Percentiles rank a stretch among this genome's conserved stretches.
phyloP scores from a whole-genome alignment of 2,329 filamentous ascomycete species.

The Scedosporium apiospermum region DNA sequence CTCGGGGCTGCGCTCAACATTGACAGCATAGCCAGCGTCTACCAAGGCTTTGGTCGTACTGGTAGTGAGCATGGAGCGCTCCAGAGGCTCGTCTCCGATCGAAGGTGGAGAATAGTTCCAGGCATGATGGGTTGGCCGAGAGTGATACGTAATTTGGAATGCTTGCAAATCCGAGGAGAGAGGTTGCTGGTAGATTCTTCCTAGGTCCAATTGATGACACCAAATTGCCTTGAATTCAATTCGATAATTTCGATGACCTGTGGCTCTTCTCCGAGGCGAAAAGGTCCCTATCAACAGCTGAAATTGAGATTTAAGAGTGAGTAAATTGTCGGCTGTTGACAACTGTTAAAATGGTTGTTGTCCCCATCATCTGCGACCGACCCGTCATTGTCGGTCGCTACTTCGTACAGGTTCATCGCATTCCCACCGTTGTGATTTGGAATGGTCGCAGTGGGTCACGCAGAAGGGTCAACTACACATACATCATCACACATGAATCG shows the following conservation, averaged over 20 bases:
- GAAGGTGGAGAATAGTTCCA: constrained; percentile 30
- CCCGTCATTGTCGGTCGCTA: too few relatives aligned
- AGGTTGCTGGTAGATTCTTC: not conserved
- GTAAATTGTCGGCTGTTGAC: not conserved
- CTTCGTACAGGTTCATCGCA: too few relatives aligned
- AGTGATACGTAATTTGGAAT: not conserved
- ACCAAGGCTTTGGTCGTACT: constrained; percentile 34
- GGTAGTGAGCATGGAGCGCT: constrained; percentile 40
- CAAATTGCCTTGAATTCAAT: not conserved
- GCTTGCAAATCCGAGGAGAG: not conserved
- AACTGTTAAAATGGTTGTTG: not conserved
- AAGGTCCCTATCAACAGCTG: not conserved
- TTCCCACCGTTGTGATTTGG: too few relatives aligned
- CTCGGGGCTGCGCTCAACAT: constrained; percentile 54
- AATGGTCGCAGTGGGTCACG: too few relatives aligned
- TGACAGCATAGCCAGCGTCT: constrained; percentile 58
- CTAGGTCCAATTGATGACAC: not conserved
- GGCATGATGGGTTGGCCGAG: constrained; percentile 11
- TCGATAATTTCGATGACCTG: not conserved
- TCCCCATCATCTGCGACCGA: too few relatives aligned
- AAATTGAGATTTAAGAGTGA: not conserved
- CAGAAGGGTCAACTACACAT: too few relatives aligned
- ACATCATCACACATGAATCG: too few relatives aligned
- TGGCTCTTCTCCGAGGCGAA: too few relatives aligned
- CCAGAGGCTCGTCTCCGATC: constrained; percentile 44